Percentiles rank a stretch among this genome's conserved stretches.
Evolutionary conservation across 352 stramenopile genomes (phyloP).

Genomic region (Pythium rishiriense): DNA sequence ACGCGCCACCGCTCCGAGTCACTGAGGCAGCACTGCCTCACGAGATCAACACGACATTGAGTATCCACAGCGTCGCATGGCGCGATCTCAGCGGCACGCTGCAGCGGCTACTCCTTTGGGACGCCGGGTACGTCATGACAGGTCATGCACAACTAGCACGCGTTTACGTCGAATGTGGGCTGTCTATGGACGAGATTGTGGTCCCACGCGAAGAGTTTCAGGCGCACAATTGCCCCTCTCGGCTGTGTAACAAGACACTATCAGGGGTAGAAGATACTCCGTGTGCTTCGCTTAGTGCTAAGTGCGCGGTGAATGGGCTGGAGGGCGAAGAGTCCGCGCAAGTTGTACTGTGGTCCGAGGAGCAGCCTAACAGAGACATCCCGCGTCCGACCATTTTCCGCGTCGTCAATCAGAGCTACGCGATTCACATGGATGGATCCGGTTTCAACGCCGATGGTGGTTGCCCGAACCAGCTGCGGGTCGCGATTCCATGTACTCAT

Average conservation of each 20-base stretch:
- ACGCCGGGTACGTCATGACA: constrained; percentile 42
- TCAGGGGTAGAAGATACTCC: not conserved
- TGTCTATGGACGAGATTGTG: constrained; percentile 48
- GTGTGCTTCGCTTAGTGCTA: constrained; percentile 40
- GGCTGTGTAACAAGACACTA: constrained; percentile 16
- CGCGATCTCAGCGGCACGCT: constrained; percentile 40
- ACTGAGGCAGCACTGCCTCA: constrained; percentile 22
- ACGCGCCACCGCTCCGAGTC: constrained; percentile 30
- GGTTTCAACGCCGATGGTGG: not conserved
- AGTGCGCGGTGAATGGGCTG: constrained; percentile 7
- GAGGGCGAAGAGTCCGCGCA: not conserved
- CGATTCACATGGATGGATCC: constrained; percentile 35
- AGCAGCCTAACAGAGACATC: constrained; percentile 46
- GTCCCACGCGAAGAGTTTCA: constrained; percentile 21
- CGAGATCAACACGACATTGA: constrained; percentile 34
- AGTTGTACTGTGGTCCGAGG: constrained; percentile 37
- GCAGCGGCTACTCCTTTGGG: constrained; percentile 61
- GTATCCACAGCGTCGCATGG: constrained; percentile 31
- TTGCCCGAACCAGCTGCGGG: constrained; percentile 30
- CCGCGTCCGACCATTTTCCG: constrained; percentile 35
- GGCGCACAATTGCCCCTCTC: constrained; percentile 31
- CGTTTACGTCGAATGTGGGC: constrained; percentile 37
- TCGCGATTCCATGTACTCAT: constrained; percentile 45
- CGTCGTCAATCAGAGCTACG: constrained; percentile 36
- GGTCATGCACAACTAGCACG: constrained; percentile 12